Conservation (phyloP, 2,329 filamentous ascomycete species). For the Drechslerella dactyloides region DNA sequence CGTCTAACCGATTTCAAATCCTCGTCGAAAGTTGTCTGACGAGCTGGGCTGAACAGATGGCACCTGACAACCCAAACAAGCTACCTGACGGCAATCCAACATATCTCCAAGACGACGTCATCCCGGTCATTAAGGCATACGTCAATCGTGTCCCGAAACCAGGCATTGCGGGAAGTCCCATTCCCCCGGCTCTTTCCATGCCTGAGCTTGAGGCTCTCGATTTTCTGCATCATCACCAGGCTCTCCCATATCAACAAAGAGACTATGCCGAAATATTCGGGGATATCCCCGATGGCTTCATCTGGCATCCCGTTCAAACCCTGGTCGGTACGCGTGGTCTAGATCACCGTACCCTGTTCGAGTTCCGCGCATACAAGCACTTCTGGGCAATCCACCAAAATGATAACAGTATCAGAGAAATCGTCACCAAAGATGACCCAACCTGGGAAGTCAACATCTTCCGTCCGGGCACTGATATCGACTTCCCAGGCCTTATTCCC, state of each 20-base stretch:
- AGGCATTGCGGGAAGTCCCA: conserved; percentile 25
- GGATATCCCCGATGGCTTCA: conserved; percentile 38
- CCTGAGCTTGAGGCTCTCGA: conserved; percentile 43
- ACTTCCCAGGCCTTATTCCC: conserved; percentile 11
- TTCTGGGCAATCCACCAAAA: conserved; percentile 46
- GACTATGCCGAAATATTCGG: conserved; percentile 40
- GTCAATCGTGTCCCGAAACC: conserved; percentile 39
- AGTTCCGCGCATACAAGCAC: conserved; percentile 45
- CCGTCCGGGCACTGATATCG: background rate
- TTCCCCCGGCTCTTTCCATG: conserved; percentile 42
- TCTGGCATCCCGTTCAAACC: conserved; percentile 46
- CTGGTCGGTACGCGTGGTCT: conserved; percentile 36
- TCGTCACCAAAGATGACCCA: conserved; percentile 21
- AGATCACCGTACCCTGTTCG: conserved; percentile 38
- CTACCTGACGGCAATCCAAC: conserved; percentile 39
- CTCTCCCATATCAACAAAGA: conserved; percentile 38
- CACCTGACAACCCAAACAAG: conserved; percentile 25
- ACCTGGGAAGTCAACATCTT: conserved; percentile 37
- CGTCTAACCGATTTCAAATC: conserved; percentile 30
- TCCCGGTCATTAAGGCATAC: conserved; percentile 46
- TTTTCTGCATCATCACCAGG: conserved; percentile 36
- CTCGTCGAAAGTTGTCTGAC: conserved; percentile 23
- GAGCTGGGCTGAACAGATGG: conserved; percentile 36
- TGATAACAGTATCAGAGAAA: conserved; percentile 15
- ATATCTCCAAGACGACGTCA: conserved; percentile 32